These are phyloP conservation scores for Sclerotinia borealis DNA, from an alignment of 2,329 filamentous ascomycete genomes.

Conservation along the genomic window DNA sequence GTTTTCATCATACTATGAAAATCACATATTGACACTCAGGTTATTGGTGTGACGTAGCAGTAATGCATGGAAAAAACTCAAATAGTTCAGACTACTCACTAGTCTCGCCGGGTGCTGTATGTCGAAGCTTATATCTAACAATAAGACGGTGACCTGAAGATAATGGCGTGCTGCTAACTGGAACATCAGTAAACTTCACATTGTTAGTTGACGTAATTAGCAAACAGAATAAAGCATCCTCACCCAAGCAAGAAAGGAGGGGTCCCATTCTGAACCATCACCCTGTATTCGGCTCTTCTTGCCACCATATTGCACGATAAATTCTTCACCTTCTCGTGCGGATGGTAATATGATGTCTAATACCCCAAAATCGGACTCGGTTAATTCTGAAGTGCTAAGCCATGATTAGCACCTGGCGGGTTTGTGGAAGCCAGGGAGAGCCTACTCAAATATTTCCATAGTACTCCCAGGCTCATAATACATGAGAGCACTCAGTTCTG, in stretches of 20 bases:
- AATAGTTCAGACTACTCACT: not conserved
- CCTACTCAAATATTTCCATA: too few species aligned
- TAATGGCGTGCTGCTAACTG: not conserved
- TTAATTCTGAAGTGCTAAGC: not conserved
- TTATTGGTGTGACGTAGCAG: too few species aligned
- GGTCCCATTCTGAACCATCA: not conserved
- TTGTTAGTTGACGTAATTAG: not conserved
- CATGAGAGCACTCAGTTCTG: not conserved
- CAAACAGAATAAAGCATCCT: not conserved
- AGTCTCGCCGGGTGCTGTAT: not conserved
- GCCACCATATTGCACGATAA: not conserved
- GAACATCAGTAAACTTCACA: not conserved
- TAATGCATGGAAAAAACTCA: not conserved
- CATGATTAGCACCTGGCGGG: too few species aligned
- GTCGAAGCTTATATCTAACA: not conserved
- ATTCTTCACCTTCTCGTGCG: not conserved
- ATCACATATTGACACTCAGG: too few species aligned
- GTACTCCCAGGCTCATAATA: not conserved
- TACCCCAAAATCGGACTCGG: not conserved
- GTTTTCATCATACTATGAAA: too few species aligned
- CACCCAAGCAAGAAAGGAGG: not conserved
- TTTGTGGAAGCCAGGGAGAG: too few species aligned
- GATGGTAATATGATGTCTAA: slow-evolving; percentile 1
- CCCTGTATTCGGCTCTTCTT: not conserved
- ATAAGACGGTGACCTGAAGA: not conserved